phyloP scores from a whole-genome alignment of 2,329 filamentous ascomycete genomes.

The Coniochaeta sp. region DNA sequence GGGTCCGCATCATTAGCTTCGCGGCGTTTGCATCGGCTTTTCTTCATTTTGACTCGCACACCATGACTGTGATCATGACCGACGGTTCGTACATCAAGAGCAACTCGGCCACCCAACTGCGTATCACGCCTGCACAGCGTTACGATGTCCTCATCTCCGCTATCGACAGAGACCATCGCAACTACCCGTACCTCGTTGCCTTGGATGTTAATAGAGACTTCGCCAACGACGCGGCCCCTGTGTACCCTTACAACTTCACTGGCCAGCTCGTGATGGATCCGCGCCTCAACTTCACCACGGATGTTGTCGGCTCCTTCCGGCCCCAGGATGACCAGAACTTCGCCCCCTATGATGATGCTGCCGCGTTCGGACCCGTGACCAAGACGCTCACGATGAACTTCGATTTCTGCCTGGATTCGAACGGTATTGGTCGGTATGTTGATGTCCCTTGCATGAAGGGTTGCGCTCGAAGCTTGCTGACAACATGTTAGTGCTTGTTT shows the following conservation, averaged over 20 bases:
- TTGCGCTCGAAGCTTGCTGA: neutral
- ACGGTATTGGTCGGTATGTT: constrained; percentile 51
- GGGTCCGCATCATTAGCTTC: constrained; percentile 38
- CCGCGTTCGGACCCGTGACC: constrained; percentile 43
- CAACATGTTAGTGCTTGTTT: constrained; percentile 35
- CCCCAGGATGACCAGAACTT: constrained; percentile 58
- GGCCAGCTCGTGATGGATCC: constrained; percentile 33
- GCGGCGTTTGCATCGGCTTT: constrained; percentile 34
- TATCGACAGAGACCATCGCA: constrained; percentile 23
- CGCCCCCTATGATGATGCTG: constrained; percentile 44
- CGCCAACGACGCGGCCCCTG: constrained; percentile 18
- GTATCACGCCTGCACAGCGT: constrained; percentile 34
- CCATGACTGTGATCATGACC: constrained; percentile 37
- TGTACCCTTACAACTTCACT: constrained; percentile 32
- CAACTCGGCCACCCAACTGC: constrained; percentile 27
- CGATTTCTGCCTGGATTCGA: constrained; percentile 50
- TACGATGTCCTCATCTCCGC: constrained; percentile 34
- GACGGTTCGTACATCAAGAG: constrained; percentile 33
- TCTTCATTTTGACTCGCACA: constrained; percentile 34
- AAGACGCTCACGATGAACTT: constrained; percentile 49
- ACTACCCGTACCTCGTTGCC: constrained; percentile 35
- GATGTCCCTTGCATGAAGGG: neutral
- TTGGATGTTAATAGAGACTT: constrained; percentile 37
- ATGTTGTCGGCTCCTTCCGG: constrained; percentile 28
- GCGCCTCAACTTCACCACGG: constrained; percentile 16